phyloP scores from a whole-genome alignment of 2,329 filamentous ascomycete species.

The Phaeosphaeriaceae sp. region DNA sequence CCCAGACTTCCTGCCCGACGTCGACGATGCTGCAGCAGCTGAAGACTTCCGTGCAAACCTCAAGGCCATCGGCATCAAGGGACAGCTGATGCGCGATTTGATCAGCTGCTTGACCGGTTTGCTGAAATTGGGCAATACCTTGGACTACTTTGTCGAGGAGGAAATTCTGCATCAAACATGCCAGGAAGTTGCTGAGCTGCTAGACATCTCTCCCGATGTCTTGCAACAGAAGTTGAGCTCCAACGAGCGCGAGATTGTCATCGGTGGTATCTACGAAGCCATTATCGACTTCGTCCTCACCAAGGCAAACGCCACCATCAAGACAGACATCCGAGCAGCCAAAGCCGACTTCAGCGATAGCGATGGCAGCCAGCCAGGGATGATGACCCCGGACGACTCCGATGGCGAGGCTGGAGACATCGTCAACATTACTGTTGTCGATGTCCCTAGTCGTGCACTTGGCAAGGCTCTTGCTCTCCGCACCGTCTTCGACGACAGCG shows the following conservation, averaged over 20 bases:
- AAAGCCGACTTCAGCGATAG: constrained; percentile 72
- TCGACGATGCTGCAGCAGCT: constrained; percentile 88
- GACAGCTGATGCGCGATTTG: constrained; percentile 78
- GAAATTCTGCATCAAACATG: constrained; percentile 86
- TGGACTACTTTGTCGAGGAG: constrained; percentile 83
- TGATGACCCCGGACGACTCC: constrained; percentile 67
- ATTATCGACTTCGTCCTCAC: constrained; percentile 92
- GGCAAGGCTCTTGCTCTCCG: constrained; percentile 90
- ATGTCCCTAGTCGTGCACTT: constrained; percentile 79
- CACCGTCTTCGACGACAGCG: constrained; percentile 88
- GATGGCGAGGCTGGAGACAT: constrained; percentile 81
- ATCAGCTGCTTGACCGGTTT: constrained; percentile 86
- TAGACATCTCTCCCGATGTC: constrained; percentile 86
- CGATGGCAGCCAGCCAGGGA: constrained; percentile 58
- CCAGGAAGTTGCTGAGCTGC: constrained; percentile 84
- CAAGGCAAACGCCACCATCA: constrained; percentile 87
- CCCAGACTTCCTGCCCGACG: constrained; percentile 87
- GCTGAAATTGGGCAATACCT: constrained; percentile 88
- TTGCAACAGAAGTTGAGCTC: constrained; percentile 81
- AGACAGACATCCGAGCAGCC: constrained; percentile 72
- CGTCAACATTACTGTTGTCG: constrained; percentile 86
- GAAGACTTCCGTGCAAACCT: constrained; percentile 90
- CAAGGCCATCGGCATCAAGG: constrained; percentile 93
- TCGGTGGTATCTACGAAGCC: constrained; percentile 89
- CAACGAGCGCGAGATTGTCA: constrained; percentile 80